Conservation (phyloP, 2,329 filamentous ascomycete species). For the Orbilia blumenaviensis region DNA sequence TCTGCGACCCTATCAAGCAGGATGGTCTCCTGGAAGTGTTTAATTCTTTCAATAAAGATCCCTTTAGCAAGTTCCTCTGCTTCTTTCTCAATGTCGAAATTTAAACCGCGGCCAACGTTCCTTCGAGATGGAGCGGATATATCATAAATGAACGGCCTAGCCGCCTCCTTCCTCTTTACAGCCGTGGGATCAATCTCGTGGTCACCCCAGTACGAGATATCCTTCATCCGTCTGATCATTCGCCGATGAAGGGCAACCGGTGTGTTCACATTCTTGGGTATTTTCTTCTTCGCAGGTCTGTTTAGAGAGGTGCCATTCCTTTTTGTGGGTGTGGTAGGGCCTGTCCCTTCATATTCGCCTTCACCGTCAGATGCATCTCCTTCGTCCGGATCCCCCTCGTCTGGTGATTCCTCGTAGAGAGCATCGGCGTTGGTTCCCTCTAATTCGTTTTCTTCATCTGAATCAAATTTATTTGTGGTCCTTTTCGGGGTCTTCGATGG, state of each 20-base stretch:
- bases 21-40: not conserved
- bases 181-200: conserved; percentile 30
- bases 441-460: not conserved
- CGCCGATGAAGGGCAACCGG: conserved; percentile 39
- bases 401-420: conserved; percentile 9
- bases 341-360: not conserved
- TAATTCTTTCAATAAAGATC: conserved; percentile 14
- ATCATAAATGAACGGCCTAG: conserved; percentile 45
- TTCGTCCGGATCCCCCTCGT: conserved; percentile 24
- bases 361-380: conserved; percentile 34
- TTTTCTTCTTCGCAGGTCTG: not conserved
- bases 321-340: not conserved
- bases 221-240: conserved; percentile 48
- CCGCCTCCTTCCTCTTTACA: conserved; percentile 30
- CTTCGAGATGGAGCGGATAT: conserved; percentile 42
- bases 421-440: not conserved
- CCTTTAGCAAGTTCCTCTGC: conserved; percentile 36
- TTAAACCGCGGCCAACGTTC: conserved; percentile 15
- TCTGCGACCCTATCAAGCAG: conserved; percentile 12
- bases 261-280: conserved; percentile 25
- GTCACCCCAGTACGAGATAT: conserved; percentile 53
- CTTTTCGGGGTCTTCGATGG: not conserved
- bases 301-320: not conserved
- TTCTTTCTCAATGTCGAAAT: conserved; percentile 38
- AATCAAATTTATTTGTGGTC: not conserved